Conservation (phyloP, 176 grass and related monocot genomes). For the Tillandsia fasciculata region DNA sequence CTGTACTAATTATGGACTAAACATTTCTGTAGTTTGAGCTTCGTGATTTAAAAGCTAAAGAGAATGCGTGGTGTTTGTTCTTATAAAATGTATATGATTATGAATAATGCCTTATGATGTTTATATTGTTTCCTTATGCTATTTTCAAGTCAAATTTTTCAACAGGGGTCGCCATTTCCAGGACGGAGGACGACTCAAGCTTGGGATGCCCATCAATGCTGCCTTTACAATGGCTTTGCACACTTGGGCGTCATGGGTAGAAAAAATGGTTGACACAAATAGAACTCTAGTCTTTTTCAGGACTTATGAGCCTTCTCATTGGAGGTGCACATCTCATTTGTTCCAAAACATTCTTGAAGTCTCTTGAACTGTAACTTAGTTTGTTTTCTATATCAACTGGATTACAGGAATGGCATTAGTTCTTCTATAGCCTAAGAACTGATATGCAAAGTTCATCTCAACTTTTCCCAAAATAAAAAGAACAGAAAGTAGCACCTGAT, state of each 20-base stretch:
- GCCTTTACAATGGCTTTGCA: constrained; percentile 87
- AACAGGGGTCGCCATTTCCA: constrained; percentile 97
- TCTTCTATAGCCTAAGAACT: too few relatives aligned
- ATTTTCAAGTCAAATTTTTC: constrained; percentile 15
- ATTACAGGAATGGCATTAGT: neutral
- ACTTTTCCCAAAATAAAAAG: too few relatives aligned
- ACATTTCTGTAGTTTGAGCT: too few relatives aligned
- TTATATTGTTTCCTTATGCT: neutral
- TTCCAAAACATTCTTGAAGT: neutral
- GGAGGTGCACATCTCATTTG: constrained; percentile 43
- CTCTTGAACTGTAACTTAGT: neutral
- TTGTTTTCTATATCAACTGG: neutral
- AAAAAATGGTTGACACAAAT: constrained; percentile 54
- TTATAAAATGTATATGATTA: too few relatives aligned
- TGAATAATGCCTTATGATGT: neutral
- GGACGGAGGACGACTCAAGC: constrained; percentile 52
- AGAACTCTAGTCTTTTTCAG: constrained; percentile 73
- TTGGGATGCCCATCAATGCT: constrained; percentile 71
- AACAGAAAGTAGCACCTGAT: too few relatives aligned
- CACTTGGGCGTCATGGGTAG: constrained; percentile 86
- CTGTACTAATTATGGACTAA: too few relatives aligned
- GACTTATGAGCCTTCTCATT: constrained; percentile 90
- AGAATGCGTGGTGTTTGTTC: too few relatives aligned
- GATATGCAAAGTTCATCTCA: too few relatives aligned
- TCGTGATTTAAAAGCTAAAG: too few relatives aligned